These are phyloP conservation scores for Centella asiatica DNA, from an alignment of 129 eudicot genomes.

Conservation along the genomic window DNA sequence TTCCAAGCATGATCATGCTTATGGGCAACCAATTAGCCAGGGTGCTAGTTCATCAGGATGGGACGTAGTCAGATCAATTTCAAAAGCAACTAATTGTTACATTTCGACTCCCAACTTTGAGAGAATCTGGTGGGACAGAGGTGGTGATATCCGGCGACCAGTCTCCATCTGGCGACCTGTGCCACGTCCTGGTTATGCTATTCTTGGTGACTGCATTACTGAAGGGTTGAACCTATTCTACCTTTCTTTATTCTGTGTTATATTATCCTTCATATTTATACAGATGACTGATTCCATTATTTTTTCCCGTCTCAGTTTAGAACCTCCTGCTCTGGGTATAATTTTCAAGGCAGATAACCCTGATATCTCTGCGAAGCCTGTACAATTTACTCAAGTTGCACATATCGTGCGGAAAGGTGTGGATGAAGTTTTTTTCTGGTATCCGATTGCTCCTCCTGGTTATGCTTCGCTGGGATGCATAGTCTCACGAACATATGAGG, in stretches of 20 bases:
- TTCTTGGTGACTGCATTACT: slow-evolving; percentile 85
- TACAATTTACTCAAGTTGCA: slow-evolving; percentile 88
- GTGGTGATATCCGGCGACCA: slow-evolving; percentile 73
- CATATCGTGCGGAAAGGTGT: slow-evolving; percentile 61
- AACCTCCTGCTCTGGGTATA: slow-evolving; percentile 93
- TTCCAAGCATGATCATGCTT: slow-evolving; percentile 23
- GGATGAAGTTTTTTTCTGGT: slow-evolving; percentile 93
- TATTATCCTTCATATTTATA: not conserved
- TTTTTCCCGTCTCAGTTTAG: slow-evolving; percentile 50
- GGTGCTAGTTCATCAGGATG: slow-evolving; percentile 57
- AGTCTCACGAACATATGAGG: slow-evolving; percentile 64
- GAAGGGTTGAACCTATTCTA: slow-evolving; percentile 56
- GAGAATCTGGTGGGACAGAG: slow-evolving; percentile 99
- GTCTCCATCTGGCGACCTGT: slow-evolving; percentile 91
- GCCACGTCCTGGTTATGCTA: slow-evolving; percentile 67
- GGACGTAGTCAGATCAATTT: slow-evolving; percentile 71
- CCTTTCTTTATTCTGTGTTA: not conserved
- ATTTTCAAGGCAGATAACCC: slow-evolving; percentile 67
- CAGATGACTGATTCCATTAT: slow-evolving; percentile 1
- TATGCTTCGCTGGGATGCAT: slow-evolving; percentile 94
- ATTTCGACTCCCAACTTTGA: slow-evolving; percentile 83
- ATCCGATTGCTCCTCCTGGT: slow-evolving; percentile 98
- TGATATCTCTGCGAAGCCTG: slow-evolving; percentile 76
- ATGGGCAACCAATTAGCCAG: slow-evolving; percentile 33
- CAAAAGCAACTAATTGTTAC: slow-evolving; percentile 47